Conservation (phyloP, 495 filamentous ascomycete species). For the Hypoxylon lienhwacheense region DNA sequence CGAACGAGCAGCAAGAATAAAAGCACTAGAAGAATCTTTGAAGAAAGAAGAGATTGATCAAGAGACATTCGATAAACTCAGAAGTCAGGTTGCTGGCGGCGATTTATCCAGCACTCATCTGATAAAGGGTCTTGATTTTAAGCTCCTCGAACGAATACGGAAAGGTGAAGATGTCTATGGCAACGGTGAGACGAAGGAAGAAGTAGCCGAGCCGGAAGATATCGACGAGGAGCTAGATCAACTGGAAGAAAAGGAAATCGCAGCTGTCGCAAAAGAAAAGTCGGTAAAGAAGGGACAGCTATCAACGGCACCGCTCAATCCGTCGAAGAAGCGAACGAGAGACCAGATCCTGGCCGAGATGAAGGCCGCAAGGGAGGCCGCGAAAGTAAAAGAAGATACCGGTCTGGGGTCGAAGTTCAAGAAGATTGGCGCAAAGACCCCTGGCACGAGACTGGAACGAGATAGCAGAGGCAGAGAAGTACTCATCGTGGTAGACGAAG, state of each 20-base stretch:
- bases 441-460: constrained; percentile 69
- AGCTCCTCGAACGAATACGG: constrained; percentile 71
- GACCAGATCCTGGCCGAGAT: constrained; percentile 83
- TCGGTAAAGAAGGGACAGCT: constrained; percentile 72
- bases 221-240: constrained; percentile 79
- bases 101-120: constrained; percentile 78
- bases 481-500: constrained; percentile 79
- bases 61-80: constrained; percentile 69
- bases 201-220: constrained; percentile 33
- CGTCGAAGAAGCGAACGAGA: constrained; percentile 70
- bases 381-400: constrained; percentile 57
- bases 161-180: constrained; percentile 71
- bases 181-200: constrained; percentile 36
- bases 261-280: constrained; percentile 57
- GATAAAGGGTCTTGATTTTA: constrained; percentile 88
- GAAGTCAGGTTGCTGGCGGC: constrained; percentile 78
- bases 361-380: constrained; percentile 70
- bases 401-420: constrained; percentile 76
- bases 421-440: constrained; percentile 71
- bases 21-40: constrained; percentile 77
- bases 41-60: constrained; percentile 81
- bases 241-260: constrained; percentile 65
- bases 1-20: constrained; percentile 64
- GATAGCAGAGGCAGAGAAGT: constrained; percentile 79
- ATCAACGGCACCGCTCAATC: constrained; percentile 61